Evolutionary conservation across 306 rosid species (phyloP).

Genomic region (Lupinus albus): DNA sequence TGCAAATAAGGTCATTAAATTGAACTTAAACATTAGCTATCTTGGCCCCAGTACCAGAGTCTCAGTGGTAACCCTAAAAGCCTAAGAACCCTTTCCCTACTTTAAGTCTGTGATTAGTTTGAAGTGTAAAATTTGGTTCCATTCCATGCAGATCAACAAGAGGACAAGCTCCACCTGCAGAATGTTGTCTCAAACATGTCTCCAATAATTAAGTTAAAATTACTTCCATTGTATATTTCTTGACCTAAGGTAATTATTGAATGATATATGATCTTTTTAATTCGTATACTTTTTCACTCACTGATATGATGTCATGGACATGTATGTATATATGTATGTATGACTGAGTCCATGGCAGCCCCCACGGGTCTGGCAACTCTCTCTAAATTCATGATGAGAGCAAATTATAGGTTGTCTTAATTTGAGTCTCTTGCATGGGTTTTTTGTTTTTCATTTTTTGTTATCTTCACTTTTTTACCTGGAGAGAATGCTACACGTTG

Average conservation of each 20-base stretch:
- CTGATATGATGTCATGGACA: constrained; percentile 31
- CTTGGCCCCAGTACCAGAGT: constrained; percentile 39
- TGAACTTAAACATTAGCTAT: constrained; percentile 40
- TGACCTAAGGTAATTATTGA: background rate
- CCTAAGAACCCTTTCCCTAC: constrained; percentile 46
- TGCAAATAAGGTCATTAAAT: constrained; percentile 42
- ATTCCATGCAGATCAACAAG: constrained; percentile 41
- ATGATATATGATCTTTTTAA: constrained; percentile 30
- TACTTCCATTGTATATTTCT: constrained; percentile 32
- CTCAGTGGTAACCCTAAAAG: constrained; percentile 43
- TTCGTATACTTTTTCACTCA: constrained; percentile 12
- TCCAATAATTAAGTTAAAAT: constrained; percentile 41
- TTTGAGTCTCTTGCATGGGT: constrained; percentile 26
- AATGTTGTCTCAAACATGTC: constrained; percentile 43
- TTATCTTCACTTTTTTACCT: no score
- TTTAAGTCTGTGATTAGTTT: constrained; percentile 35
- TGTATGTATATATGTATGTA: constrained; percentile 30
- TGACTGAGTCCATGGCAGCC: constrained; percentile 36
- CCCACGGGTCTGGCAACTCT: constrained; percentile 30
- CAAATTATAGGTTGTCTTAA: background rate
- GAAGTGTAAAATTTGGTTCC: constrained; percentile 40
- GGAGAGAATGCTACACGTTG: no score
- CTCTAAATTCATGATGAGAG: constrained; percentile 32
- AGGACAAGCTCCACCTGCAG: constrained; percentile 44
- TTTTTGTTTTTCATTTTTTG: background rate